Conservation (phyloP, 495 filamentous ascomycete genomes). For the Xylaria venustula region DNA sequence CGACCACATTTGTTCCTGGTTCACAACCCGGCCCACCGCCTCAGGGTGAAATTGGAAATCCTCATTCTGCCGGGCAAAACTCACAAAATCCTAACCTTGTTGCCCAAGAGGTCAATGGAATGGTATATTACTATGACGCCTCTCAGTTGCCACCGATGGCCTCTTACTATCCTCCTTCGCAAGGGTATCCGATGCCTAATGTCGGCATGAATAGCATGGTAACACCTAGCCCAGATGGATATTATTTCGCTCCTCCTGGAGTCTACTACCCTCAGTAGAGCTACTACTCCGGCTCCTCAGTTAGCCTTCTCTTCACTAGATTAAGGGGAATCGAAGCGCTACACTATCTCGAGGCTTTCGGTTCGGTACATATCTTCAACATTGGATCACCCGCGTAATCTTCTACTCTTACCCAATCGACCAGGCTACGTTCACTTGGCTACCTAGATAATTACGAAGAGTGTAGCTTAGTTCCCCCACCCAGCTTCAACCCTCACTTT, state of each 20-base stretch:
- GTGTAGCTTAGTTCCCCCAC: neutral
- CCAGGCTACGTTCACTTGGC: neutral
- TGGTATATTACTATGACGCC: slow-evolving; percentile 90
- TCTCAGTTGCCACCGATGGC: slow-evolving; percentile 62
- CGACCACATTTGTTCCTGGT: slow-evolving; percentile 58
- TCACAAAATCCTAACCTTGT: slow-evolving; percentile 64
- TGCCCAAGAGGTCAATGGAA: slow-evolving; percentile 89
- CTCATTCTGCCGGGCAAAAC: slow-evolving; percentile 39
- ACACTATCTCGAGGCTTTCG: neutral
- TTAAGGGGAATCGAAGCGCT: neutral
- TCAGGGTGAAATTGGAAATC: slow-evolving; percentile 41
- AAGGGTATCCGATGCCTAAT: slow-evolving; percentile 49
- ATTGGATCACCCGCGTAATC: neutral
- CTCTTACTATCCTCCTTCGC: slow-evolving; percentile 50
- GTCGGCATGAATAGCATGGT: slow-evolving; percentile 81
- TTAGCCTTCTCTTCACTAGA: neutral
- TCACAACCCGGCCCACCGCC: slow-evolving; percentile 52
- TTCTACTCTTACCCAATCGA: neutral
- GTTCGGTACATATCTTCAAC: neutral
- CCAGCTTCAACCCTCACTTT: neutral
- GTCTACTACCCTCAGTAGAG: slow-evolving; percentile 63
- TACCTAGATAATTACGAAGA: neutral
- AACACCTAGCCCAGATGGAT: slow-evolving; percentile 64
- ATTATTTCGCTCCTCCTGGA: slow-evolving; percentile 68
- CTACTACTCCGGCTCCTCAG: neutral